Evolutionary conservation across 331 rosid genomes (phyloP), one percentile per base, ranked within the genome.

Genomic region (Telfairia occidentalis): DNA sequence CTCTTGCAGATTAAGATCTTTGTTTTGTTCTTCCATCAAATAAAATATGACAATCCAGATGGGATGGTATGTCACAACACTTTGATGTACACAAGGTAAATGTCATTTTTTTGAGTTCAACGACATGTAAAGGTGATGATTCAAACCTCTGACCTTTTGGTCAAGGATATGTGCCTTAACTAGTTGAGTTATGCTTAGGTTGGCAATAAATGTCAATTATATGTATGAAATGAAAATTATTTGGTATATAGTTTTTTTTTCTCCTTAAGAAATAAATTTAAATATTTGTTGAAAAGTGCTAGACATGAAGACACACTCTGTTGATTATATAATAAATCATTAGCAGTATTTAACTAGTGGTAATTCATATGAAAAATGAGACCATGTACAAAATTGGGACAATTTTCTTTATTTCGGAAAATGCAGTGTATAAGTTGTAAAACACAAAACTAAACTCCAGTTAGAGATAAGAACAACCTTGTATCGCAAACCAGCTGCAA

Each of bases 401-500:
- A 69, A 54, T 59, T 13, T 38, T 40, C 30, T 10, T 3, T 24
- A 19, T n/a, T 28, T 37, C 2, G 28, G 38, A 5, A 45, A 43
- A 24, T 42, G 38, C 26, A 43, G 45, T 45, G 53, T 23, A 11
- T 12, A 40, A 24, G 55, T 15, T 0, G 24, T 5, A 53, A 23
- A 49, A 7, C 15, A 12, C 28, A 50, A 59, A 58, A 57, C 19
- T 30, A 3, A 34, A 57, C 3, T 0, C 4, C 12, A 76, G 11
- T 45, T 49, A n/a, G 2, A 16, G 10, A 35, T 24, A 40, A 75
- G 50, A 66, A 74, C 49, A 55, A 92, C 98, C 98, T 92, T 92
- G 89, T 86, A 92, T 15, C 98, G 97, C 73, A 92, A 87, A 70
- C 98, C 98, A 77, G 84, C 94, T 3, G 94, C 89, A 85, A 92